Conservation (phyloP, 257 asterid species). For the Solanum chmielewskii region DNA sequence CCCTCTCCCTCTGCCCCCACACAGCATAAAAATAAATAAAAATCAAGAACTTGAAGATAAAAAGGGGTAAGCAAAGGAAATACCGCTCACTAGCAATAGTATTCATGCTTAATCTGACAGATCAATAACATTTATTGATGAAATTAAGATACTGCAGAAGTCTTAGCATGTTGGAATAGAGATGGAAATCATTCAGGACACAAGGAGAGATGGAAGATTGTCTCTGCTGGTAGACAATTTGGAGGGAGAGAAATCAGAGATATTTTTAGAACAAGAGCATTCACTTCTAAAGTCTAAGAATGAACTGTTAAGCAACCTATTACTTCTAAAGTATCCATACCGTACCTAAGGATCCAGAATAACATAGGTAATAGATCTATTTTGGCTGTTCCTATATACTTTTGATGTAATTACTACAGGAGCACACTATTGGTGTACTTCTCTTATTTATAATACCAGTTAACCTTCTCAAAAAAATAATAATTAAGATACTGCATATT, state of each 20-base stretch:
- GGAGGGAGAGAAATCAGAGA: background rate
- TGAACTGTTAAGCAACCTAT: background rate
- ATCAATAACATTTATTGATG: background rate
- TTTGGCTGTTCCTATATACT: background rate
- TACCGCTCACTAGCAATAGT: background rate
- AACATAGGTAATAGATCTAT: background rate
- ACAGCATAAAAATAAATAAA: background rate
- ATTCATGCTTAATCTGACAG: background rate
- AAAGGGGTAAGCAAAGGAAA: background rate
- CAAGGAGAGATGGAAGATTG: background rate
- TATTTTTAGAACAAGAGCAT: background rate
- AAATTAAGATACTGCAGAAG: background rate
- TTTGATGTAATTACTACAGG: background rate
- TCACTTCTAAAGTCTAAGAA: background rate
- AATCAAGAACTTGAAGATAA: background rate
- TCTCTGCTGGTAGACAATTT: background rate
- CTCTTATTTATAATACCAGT: background rate
- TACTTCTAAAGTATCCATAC: background rate
- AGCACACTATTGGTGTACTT: background rate
- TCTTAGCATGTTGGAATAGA: background rate
- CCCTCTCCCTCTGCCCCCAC: background rate
- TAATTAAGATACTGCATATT: background rate
- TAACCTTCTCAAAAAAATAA: background rate
- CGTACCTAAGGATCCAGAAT: background rate
- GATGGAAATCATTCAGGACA: background rate